These are phyloP conservation scores for Aspergillus sp. DNA, from an alignment of 2,329 filamentous ascomycete genomes.

Conservation along the genomic window DNA sequence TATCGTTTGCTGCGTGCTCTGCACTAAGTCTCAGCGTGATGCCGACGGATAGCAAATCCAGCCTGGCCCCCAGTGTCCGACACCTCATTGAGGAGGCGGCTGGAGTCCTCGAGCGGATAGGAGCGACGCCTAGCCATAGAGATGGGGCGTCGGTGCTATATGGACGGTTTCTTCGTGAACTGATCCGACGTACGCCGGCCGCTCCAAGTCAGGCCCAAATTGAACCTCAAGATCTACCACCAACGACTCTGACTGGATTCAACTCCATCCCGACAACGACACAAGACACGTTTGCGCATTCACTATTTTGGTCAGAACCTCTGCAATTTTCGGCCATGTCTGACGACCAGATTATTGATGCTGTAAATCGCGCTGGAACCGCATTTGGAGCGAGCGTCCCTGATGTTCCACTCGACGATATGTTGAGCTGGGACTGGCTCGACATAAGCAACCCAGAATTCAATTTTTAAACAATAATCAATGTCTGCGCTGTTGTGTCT, in stretches of 20 bases:
- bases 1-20: slow-evolving; percentile 74
- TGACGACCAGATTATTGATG: slow-evolving; percentile 69
- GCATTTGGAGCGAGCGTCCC: slow-evolving; percentile 61
- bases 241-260: slow-evolving; percentile 24
- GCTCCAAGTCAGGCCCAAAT: slow-evolving; percentile 23
- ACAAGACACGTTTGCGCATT: slow-evolving; percentile 33
- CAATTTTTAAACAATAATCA: slow-evolving; percentile 24
- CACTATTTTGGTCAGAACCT: slow-evolving; percentile 54
- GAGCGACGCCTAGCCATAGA: slow-evolving; percentile 66
- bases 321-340: slow-evolving; percentile 72
- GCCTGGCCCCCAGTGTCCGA: slow-evolving; percentile 65
- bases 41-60: slow-evolving; percentile 59
- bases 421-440: slow-evolving; percentile 63
- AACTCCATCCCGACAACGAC: slow-evolving; percentile 27
- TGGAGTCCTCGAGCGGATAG: slow-evolving; percentile 70
- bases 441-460: slow-evolving; percentile 47
- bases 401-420: slow-evolving; percentile 63
- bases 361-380: slow-evolving; percentile 66
- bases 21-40: slow-evolving; percentile 67
- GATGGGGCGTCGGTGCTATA: slow-evolving; percentile 68
- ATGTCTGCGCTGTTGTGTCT: background rate
- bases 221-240: slow-evolving; percentile 16
- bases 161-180: slow-evolving; percentile 59
- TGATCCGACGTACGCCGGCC: slow-evolving; percentile 45
- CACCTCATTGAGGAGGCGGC: slow-evolving; percentile 71